A percentile compares a stretch with the other conserved stretches of the same genome.
phyloP scores from a whole-genome alignment of 228 moss, liverwort and hornwort species.

The Sphagnum fallax region DNA sequence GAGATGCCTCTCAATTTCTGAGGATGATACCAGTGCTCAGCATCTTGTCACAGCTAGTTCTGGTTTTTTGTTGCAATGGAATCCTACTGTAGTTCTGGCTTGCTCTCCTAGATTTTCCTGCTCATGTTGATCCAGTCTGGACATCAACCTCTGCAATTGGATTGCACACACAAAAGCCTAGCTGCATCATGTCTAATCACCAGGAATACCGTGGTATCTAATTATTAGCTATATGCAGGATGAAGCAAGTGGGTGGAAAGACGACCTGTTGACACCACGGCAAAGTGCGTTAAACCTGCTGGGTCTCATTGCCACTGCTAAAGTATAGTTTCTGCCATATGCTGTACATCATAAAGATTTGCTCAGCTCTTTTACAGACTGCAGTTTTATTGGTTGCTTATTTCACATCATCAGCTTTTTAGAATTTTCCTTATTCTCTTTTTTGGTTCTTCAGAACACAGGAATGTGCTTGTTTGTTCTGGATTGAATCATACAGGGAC shows the following conservation, averaged over 20 bases:
- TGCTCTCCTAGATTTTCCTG: background rate
- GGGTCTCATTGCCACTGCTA: slow-evolving; percentile 83
- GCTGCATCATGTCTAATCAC: too few relatives aligned
- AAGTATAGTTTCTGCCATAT: slow-evolving; percentile 27
- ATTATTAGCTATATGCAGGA: slow-evolving; percentile 29
- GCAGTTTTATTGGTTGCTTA: too few relatives aligned
- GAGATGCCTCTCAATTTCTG: background rate
- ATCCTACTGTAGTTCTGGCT: too few relatives aligned
- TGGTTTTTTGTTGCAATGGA: too few relatives aligned
- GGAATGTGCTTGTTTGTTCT: background rate
- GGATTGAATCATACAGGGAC: slow-evolving; percentile 41
- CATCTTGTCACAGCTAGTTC: too few relatives aligned
- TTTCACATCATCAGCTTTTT: too few relatives aligned
- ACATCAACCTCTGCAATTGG: background rate
- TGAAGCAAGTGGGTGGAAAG: slow-evolving; percentile 88
- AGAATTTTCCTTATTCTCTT: too few relatives aligned
- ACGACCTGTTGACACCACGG: slow-evolving; percentile 74
- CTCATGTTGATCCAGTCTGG: background rate
- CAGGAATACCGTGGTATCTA: too few relatives aligned
- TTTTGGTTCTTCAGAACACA: too few relatives aligned
- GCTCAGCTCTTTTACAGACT: too few relatives aligned
- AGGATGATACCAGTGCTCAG: background rate
- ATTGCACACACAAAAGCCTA: too few relatives aligned
- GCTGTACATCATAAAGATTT: background rate
- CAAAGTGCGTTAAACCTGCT: slow-evolving; percentile 92